Conservation (phyloP, 1,284 basidiomycete genomes). For the Flammula alnicola region DNA sequence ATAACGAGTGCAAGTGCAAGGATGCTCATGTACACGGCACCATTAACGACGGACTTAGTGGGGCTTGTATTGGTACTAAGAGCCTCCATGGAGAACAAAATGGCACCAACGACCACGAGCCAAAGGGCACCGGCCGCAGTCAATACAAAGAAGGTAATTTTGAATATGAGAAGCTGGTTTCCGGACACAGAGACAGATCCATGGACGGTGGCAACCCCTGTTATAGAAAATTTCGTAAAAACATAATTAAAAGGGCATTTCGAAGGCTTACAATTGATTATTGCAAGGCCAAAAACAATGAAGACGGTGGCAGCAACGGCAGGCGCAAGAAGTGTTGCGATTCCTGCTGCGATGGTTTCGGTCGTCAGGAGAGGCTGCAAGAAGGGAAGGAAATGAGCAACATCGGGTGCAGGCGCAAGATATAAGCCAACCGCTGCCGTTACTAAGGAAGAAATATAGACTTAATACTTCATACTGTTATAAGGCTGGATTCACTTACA, state of each 20-base stretch:
- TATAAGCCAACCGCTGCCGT: conserved; percentile 71
- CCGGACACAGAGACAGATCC: conserved; percentile 66
- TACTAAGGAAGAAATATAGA: conserved; percentile 40
- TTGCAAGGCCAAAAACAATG: conserved; percentile 53
- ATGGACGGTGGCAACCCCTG: conserved; percentile 54
- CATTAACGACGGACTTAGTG: conserved; percentile 62
- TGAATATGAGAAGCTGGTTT: conserved; percentile 64
- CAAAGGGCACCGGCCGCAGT: conserved; percentile 59
- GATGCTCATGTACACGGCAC: conserved; percentile 71
- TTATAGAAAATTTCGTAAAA: conserved; percentile 29
- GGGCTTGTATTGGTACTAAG: conserved; percentile 49
- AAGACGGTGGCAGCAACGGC: conserved; percentile 65
- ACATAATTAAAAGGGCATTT: conserved; percentile 46
- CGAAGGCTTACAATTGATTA: conserved; percentile 62
- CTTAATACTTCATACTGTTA: conserved; percentile 17
- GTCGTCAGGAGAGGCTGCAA: conserved; percentile 55
- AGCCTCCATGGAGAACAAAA: conserved; percentile 68
- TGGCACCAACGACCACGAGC: conserved; percentile 66
- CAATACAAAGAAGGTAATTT: conserved; percentile 70
- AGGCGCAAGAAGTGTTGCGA: conserved; percentile 71
- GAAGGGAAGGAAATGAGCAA: conserved; percentile 72
- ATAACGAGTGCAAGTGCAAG: conserved; percentile 67
- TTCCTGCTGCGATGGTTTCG: conserved; percentile 58
- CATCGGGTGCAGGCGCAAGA: conserved; percentile 69
- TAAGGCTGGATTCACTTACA: conserved; percentile 52